Evolutionary conservation across 768 basidiomycete species (phyloP).

Genomic region (Tricholoma sp.): DNA sequence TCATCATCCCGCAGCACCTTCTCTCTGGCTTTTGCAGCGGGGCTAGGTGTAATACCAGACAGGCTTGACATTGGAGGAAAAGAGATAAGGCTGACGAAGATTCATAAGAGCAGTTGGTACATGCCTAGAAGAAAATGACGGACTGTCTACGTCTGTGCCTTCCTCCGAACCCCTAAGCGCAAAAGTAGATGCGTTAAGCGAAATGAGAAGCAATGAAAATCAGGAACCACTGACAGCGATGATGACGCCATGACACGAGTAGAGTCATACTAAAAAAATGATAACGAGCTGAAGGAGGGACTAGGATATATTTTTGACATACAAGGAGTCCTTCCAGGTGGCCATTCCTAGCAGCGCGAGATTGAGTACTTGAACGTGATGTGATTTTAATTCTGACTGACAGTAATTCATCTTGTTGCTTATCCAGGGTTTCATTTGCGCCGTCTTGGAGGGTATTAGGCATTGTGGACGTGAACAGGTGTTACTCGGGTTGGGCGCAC

Average conservation of each 20-base stretch:
- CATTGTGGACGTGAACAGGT: background rate
- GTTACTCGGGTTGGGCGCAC: background rate
- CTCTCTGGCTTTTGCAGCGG: slow-evolving; percentile 46
- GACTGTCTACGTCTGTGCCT: slow-evolving; percentile 7
- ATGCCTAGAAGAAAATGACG: slow-evolving; percentile 11
- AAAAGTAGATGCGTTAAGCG: slow-evolving; percentile 35
- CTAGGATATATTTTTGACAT: background rate
- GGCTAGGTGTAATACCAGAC: slow-evolving; percentile 22
- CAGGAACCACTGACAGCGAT: slow-evolving; percentile 46
- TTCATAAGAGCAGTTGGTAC: background rate
- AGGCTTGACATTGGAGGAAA: slow-evolving; percentile 2
- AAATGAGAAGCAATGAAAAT: slow-evolving; percentile 24
- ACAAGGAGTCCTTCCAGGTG: background rate
- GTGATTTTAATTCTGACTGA: background rate
- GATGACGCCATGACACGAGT: slow-evolving; percentile 23
- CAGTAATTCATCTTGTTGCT: background rate
- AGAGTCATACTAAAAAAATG: background rate
- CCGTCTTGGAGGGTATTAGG: background rate
- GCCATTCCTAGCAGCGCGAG: background rate
- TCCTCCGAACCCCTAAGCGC: slow-evolving; percentile 8
- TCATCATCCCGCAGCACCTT: slow-evolving; percentile 48
- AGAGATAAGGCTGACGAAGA: background rate
- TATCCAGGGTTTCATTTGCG: background rate
- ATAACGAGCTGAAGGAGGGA: background rate
- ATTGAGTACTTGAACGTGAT: background rate